Base-by-base conservation (phyloP, 2,329 filamentous ascomycete species). In the Colletotrichum sp. region DNA sequence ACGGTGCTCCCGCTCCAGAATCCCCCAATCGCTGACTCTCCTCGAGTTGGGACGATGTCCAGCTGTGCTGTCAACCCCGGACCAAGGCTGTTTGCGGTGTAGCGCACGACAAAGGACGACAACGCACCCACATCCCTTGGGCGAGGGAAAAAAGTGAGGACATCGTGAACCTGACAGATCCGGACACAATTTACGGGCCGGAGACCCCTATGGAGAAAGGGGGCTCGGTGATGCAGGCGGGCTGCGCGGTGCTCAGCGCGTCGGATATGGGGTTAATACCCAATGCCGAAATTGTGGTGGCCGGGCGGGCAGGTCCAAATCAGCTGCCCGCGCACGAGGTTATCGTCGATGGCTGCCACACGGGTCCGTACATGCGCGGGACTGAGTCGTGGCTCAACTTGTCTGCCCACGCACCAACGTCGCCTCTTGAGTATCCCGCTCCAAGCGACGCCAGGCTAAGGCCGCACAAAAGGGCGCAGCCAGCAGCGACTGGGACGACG, bases 291-390 rank as follows among this genome's bases (percentile, higher is more conserved):
- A 21, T 24, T n/a, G 16, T 28, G 28, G 10, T 28, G 62, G 55
- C 64, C 15, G 7, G 15, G n/a, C 18, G 32, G 30, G 16, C 21
- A 21, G 30, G 28, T n/a, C 26, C 24, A 30, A 36, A 49, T 16
- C 52, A 49, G 55, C 59, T 68, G 63, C 55, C n/a, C 67, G 16
- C 26, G 70, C 73, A 69, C 39, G 63, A 65, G 69, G 70, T 34
- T 49, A 59, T 76, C 57, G 63, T 75, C 39, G 69, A 72, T 68
- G 55, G 71, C 73, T 65, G 21, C 64, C 63, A 67, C 62, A 55
- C 72, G 21, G 44, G 6, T 21, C 44, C n/a, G 10, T 24, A 57
- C 30, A 32, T 72, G 52, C 69, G 68, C 18, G 28, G 24, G 62
- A 64, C 69, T 72, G 72, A 60, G 70, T 60, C 70, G 73, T 65